Conservation (phyloP, 2,329 filamentous ascomycete species). For the Xylariaceae sp. region DNA sequence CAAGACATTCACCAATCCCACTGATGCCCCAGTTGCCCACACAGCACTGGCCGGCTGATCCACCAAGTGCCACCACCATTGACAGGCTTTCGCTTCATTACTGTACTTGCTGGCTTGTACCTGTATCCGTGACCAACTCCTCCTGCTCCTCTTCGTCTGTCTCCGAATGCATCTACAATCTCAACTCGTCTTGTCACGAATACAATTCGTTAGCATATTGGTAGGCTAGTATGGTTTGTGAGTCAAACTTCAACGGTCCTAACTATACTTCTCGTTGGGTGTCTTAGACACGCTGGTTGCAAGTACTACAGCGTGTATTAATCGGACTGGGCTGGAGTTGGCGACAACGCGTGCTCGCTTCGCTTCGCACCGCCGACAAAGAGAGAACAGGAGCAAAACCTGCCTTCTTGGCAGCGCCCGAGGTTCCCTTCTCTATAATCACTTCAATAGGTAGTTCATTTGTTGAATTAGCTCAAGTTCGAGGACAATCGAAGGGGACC, state of each 20-base stretch:
- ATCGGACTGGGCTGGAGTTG: constrained; percentile 26
- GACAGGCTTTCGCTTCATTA: too few species aligned
- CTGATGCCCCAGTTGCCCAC: neutral
- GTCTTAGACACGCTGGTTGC: constrained; percentile 8
- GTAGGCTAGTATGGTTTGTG: neutral
- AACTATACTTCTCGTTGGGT: neutral
- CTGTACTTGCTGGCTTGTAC: neutral
- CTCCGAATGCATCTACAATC: neutral
- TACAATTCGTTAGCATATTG: neutral
- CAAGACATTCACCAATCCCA: neutral
- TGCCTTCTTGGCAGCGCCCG: neutral
- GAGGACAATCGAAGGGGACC: neutral
- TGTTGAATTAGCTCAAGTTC: constrained; percentile 1
- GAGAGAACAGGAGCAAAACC: constrained; percentile 1
- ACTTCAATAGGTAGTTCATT: neutral
- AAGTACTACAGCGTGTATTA: neutral
- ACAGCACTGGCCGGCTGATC: too few species aligned
- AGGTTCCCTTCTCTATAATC: too few species aligned
- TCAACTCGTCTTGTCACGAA: neutral
- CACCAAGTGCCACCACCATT: neutral
- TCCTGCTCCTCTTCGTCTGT: neutral
- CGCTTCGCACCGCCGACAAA: constrained; percentile 18
- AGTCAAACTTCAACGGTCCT: neutral
- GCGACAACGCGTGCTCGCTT: constrained; percentile 25
- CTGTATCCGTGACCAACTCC: constrained; percentile 6